phyloP scores from a whole-genome alignment of 2,329 filamentous ascomycete genomes.

The Colletotrichum paranaense region DNA sequence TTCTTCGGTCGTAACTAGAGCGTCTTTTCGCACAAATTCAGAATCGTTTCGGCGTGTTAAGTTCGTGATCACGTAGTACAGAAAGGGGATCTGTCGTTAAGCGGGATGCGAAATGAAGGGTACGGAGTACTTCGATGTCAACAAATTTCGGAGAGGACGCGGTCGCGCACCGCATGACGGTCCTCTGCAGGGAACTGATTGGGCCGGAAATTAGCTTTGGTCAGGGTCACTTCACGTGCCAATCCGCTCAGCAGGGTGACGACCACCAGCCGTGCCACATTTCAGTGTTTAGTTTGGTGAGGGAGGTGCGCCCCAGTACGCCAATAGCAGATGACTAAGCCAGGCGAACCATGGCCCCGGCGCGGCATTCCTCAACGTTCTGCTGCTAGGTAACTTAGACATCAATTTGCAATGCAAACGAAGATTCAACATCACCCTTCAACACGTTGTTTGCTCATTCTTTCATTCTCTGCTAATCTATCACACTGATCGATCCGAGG shows the following conservation, averaged over 20 bases:
- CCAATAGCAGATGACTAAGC: conserved; percentile 26
- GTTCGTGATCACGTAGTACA: conserved; percentile 33
- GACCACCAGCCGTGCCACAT: not conserved
- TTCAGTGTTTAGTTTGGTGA: not conserved
- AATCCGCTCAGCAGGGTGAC: conserved; percentile 27
- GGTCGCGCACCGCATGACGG: conserved; percentile 36
- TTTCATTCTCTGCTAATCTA: not conserved
- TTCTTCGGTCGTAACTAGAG: not conserved
- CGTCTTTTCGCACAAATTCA: conserved; percentile 4
- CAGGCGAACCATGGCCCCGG: not conserved
- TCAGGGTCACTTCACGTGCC: conserved; percentile 36
- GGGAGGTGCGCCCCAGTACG: not conserved
- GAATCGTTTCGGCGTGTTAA: conserved; percentile 25
- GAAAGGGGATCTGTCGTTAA: conserved; percentile 30
- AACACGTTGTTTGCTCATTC: not conserved
- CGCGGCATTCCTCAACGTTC: not conserved
- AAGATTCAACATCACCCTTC: not conserved
- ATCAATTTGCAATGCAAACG: not conserved
- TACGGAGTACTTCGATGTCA: conserved; percentile 33
- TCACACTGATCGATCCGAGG: not conserved
- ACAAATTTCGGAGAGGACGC: conserved; percentile 36
- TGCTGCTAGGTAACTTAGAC: not conserved
- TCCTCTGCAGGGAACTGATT: conserved; percentile 34
- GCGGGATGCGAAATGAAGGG: conserved; percentile 29
- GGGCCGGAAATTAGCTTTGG: conserved; percentile 35